A percentile compares a stretch with the other conserved stretches of the same genome.
Evolutionary conservation across 805 yeast genomes (phyloP).

Genomic region (Monosporozyma unispora): DNA sequence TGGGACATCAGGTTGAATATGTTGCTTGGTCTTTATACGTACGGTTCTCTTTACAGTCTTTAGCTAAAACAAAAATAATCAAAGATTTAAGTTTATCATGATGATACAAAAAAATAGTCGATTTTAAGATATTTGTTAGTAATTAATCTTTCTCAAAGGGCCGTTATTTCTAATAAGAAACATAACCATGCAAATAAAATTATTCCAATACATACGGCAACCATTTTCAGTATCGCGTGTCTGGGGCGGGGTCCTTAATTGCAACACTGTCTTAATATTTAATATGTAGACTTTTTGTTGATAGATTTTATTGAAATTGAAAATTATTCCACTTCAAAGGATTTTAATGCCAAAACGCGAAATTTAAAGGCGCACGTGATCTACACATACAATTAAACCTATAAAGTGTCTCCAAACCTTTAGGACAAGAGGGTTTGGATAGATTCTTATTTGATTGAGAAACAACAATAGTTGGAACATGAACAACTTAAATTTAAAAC

Average conservation of each 20-base stretch:
- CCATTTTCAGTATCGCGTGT: not conserved
- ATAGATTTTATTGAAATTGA: not conserved
- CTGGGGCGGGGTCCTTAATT: not conserved
- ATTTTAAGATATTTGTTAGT: not conserved
- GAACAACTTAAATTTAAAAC: not conserved
- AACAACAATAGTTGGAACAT: not conserved
- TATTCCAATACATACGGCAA: not conserved
- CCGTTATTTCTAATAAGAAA: no score
- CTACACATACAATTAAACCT: not conserved
- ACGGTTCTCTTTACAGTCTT: slow-evolving; percentile 69
- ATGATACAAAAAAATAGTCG: no score
- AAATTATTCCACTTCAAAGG: slow-evolving; percentile 1
- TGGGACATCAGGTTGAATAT: slow-evolving; percentile 69
- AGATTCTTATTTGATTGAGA: not conserved
- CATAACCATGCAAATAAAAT: not conserved
- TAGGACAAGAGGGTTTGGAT: not conserved
- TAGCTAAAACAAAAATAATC: not conserved
- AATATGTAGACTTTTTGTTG: not conserved
- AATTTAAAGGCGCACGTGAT: slow-evolving; percentile 1
- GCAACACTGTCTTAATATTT: not conserved
- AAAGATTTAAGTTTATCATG: no score
- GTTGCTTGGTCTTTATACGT: slow-evolving; percentile 80
- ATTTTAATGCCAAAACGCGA: not conserved
- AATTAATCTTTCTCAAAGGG: not conserved
- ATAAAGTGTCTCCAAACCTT: not conserved